These are phyloP conservation scores for Neurospora sp. DNA, from an alignment of 495 filamentous ascomycete genomes.

Conservation along the genomic window DNA sequence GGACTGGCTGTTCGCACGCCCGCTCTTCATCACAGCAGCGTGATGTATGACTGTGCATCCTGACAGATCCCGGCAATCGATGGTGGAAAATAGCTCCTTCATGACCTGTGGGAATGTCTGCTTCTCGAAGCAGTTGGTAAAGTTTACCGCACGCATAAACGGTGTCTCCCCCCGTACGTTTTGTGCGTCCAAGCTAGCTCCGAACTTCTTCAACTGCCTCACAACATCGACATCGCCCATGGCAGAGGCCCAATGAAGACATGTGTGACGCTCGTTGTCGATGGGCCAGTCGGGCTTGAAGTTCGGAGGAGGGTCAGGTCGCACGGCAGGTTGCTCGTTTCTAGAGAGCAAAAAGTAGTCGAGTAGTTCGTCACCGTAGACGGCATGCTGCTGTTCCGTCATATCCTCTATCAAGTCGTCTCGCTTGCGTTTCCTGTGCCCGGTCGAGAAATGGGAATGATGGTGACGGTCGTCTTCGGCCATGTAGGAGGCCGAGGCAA, in stretches of 20 bases:
- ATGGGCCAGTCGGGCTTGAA: conserved; percentile 84
- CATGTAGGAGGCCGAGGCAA: conserved; percentile 72
- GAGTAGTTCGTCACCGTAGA: conserved; percentile 83
- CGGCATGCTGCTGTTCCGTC: conserved; percentile 70
- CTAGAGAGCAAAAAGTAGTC: conserved; percentile 88
- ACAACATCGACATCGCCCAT: conserved; percentile 95
- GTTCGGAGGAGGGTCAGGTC: conserved; percentile 67
- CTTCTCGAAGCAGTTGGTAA: conserved; percentile 93
- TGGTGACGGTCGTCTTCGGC: conserved; percentile 69
- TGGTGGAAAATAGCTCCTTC: conserved; percentile 64
- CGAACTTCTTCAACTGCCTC: conserved; percentile 66
- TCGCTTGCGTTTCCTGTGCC: conserved; percentile 71
- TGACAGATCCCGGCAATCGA: conserved; percentile 63
- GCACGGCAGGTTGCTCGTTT: conserved; percentile 54
- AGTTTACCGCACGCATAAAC: conserved; percentile 85
- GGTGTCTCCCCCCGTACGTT: conserved; percentile 85
- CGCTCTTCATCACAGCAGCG: conserved; percentile 71
- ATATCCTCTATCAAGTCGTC: conserved; percentile 56
- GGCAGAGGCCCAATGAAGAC: conserved; percentile 93
- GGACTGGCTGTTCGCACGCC: conserved; percentile 61
- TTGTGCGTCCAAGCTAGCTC: conserved; percentile 54
- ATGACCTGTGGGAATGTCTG: conserved; percentile 74
- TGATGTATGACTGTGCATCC: conserved; percentile 87
- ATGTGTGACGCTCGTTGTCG: conserved; percentile 79
- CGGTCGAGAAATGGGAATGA: conserved; percentile 52